These are phyloP conservation scores for Collariella sp. DNA, from an alignment of 495 filamentous ascomycete species.

Conservation along the genomic window DNA sequence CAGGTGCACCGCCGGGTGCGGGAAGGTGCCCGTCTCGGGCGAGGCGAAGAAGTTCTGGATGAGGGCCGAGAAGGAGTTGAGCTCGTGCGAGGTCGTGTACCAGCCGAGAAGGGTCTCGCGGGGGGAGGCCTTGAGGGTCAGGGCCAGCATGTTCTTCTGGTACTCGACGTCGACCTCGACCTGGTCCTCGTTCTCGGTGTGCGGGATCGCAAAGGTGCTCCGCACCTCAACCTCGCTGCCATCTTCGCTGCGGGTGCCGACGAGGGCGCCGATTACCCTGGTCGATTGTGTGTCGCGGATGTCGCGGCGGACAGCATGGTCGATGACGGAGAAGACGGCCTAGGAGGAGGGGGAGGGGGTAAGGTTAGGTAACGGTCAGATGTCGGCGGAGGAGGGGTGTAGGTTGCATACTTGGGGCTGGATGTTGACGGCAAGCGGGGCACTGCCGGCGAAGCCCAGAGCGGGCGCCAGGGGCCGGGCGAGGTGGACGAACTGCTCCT, in stretches of 20 bases:
- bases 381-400: conserved; percentile 5
- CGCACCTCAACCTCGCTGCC: conserved; percentile 91
- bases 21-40: conserved; percentile 92
- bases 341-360: conserved; percentile 25
- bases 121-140: conserved; percentile 89
- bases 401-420: conserved; percentile 80
- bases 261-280: conserved; percentile 89
- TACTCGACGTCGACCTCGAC: conserved; percentile 99
- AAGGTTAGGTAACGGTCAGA: no score
- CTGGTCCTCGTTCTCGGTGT: conserved; percentile 96
- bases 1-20: conserved; percentile 90
- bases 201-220: conserved; percentile 92
- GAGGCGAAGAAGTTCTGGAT: conserved; percentile 99
- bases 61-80: conserved; percentile 95
- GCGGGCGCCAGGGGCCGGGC: conserved; percentile 79
- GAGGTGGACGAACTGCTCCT: conserved; percentile 84
- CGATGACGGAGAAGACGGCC: conserved; percentile 94
- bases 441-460: conserved; percentile 68
- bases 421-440: conserved; percentile 84
- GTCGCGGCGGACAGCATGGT: conserved; percentile 89
- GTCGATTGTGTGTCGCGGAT: conserved; percentile 80
- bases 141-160: conserved; percentile 93
- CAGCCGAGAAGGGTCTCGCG: conserved; percentile 91
- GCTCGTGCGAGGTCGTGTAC: conserved; percentile 92
- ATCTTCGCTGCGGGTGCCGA: conserved; percentile 89